Base-by-base conservation (phyloP, 805 yeast species). In the Candida wancherniae region DNA sequence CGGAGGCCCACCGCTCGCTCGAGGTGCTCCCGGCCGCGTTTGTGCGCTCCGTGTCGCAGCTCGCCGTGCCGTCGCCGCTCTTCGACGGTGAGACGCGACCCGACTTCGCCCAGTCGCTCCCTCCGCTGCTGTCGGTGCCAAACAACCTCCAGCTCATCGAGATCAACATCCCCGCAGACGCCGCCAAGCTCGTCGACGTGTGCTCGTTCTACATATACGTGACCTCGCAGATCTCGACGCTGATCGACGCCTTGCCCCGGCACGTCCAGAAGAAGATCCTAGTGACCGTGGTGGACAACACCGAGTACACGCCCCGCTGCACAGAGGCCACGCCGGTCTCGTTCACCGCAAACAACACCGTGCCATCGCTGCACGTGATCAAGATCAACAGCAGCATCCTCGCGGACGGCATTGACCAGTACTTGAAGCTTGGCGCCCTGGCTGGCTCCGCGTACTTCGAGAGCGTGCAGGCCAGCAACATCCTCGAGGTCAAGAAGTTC, bases 221-320 rank as follows among this genome's bases (percentile, higher is more conserved):
- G n/a, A 42, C 55, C 8, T 31, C 42, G 9, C 47, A 49, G 13
- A 33, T 53, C 12, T 39, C 49, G 5, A 28, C 36, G 5, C 31
- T 36, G 15, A 30, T 39, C 21, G 42, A 37, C 20, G 25, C 30
- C 10, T 24, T 39, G 24, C 38, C 50, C 6, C 35, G 37, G n/a
- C 31, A 28, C 14, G 31, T 46, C 9, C 43, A 47, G 22, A 45
- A 49, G 25, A 52, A 56, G 22, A 47, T 59, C 13, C 32, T 60
- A 10, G 35, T 63, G n/a, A 60, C 59, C 2, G 42, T 65, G 1
- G 50, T 65, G 14, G 71, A 65, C 38, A 65, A 63, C 38, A 28
- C 40, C 3, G 67, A 62, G 26, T 63, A 50, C 32, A 44, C 69
- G 4, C 69, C 70, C 1, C 28, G 42, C 3, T 58, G 67, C 5